Conservation (phyloP, 2,329 filamentous ascomycete genomes). For the Purpureocillium lavendulum region DNA sequence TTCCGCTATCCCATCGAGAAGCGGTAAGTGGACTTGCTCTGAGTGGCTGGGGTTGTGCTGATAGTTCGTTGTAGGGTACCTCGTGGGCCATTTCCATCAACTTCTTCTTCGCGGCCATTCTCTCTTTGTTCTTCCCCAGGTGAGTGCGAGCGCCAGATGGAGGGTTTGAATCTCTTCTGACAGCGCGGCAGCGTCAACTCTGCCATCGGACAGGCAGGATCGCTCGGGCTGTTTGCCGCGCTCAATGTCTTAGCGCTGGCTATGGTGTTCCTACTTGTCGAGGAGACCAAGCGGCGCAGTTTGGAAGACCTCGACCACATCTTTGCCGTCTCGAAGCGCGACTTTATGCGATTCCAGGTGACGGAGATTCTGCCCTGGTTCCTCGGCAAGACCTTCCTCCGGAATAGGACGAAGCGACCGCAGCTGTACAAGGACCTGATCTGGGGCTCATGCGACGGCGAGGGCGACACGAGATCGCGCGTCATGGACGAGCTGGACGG, state of each 20-base stretch:
- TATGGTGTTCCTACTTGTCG: slow-evolving; percentile 34
- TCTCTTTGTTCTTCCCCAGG: slow-evolving; percentile 33
- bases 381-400: slow-evolving; percentile 15
- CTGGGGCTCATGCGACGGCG: slow-evolving; percentile 14
- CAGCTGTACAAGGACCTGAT: slow-evolving; percentile 24
- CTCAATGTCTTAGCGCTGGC: slow-evolving; percentile 37
- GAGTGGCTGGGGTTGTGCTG: slow-evolving; percentile 2
- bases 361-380: slow-evolving; percentile 26
- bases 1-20: slow-evolving; percentile 40
- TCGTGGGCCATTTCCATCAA: slow-evolving; percentile 40
- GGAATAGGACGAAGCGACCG: slow-evolving; percentile 12
- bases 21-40: slow-evolving; percentile 16
- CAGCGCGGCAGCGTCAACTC: slow-evolving; percentile 12
- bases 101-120: slow-evolving; percentile 35
- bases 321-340: slow-evolving; percentile 27
- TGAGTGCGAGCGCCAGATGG: slow-evolving; percentile 2
- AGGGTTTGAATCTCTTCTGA: too few species aligned
- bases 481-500: background rate
- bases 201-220: slow-evolving; percentile 19
- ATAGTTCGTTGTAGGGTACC: slow-evolving; percentile 23
- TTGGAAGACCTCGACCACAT: slow-evolving; percentile 31
- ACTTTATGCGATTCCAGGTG: slow-evolving; percentile 28
- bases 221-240: slow-evolving; percentile 35
- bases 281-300: slow-evolving; percentile 31
- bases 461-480: background rate